Percentiles rank a stretch among this genome's conserved stretches.
Evolutionary conservation across 768 basidiomycete species (phyloP).

Genomic region (Sarcodon sp.): DNA sequence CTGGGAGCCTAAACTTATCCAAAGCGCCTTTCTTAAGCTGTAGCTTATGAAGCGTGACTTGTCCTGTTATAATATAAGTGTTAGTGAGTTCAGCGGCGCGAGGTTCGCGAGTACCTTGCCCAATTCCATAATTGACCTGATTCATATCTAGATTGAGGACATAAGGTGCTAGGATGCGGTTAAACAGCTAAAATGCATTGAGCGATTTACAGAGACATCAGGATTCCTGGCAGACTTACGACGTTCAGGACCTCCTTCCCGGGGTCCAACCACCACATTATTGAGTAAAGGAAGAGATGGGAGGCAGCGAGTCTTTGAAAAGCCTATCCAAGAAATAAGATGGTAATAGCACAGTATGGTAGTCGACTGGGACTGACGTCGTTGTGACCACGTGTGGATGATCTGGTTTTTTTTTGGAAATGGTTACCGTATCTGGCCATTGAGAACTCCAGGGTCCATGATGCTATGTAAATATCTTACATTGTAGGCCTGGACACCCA

Average conservation of each 20-base stretch:
- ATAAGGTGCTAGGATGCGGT: slow-evolving; percentile 87
- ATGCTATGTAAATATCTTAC: too few relatives aligned
- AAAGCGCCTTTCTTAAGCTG: slow-evolving; percentile 87
- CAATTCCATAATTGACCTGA: slow-evolving; percentile 89
- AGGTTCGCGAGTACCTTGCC: slow-evolving; percentile 43
- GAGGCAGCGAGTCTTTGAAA: too few relatives aligned
- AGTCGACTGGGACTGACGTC: too few relatives aligned
- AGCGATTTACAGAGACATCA: not conserved
- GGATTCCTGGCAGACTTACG: slow-evolving; percentile 27
- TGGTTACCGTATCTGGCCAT: too few relatives aligned
- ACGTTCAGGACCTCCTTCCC: slow-evolving; percentile 77
- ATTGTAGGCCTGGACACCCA: too few relatives aligned
- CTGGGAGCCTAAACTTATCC: slow-evolving; percentile 90
- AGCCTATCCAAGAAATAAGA: too few relatives aligned
- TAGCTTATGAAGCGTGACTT: slow-evolving; percentile 66
- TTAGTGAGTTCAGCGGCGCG: not conserved
- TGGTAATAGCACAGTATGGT: too few relatives aligned
- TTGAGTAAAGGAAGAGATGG: slow-evolving; percentile 5
- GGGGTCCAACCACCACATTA: slow-evolving; percentile 83
- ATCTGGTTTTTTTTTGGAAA: too few relatives aligned
- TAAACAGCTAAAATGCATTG: slow-evolving; percentile 48
- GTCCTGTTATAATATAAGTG: slow-evolving; percentile 29
- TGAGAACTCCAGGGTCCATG: too few relatives aligned
- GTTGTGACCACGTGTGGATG: too few relatives aligned
- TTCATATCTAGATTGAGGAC: slow-evolving; percentile 93